Evolutionary conservation across 2,329 filamentous ascomycete genomes (phyloP).

Genomic region (Fusarium incarnatum): DNA sequence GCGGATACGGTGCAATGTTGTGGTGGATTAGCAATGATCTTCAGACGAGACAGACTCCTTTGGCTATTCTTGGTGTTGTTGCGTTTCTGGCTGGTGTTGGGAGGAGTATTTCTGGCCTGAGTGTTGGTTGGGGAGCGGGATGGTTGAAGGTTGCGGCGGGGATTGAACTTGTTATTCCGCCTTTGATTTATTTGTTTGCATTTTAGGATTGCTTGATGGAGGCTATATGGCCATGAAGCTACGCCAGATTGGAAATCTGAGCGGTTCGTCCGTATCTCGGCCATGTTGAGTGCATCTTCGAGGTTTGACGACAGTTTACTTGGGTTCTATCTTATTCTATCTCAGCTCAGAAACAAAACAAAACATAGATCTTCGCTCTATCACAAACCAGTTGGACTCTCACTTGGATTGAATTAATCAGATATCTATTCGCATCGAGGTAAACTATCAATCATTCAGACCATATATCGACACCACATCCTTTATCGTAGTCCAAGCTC

Average conservation of each 20-base stretch:
- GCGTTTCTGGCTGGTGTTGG: conserved; percentile 6
- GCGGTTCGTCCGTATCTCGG: no score
- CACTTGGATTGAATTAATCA: no score
- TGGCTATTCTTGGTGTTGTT: not conserved
- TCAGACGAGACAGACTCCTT: not conserved
- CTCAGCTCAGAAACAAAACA: no score
- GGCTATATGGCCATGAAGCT: rapidly evolving
- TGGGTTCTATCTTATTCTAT: no score
- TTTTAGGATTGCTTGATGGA: not conserved
- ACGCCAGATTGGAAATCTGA: not conserved
- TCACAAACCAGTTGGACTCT: no score
- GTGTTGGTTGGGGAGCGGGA: not conserved
- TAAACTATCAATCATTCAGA: no score
- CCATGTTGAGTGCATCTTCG: no score
- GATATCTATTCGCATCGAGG: no score
- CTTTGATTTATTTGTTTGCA: conserved; percentile 3
- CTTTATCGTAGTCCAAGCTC: rapidly evolving
- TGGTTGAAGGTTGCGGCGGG: conserved; percentile 11
- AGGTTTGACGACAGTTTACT: no score
- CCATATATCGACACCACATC: no score
- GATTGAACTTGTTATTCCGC: not conserved
- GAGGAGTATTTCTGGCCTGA: not conserved
- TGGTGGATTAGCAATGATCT: conserved; percentile 4
- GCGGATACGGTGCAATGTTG: not conserved
- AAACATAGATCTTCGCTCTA: no score